Evolutionary conservation across 148 eudicot species (phyloP), one percentile per base, ranked within the genome.

Genomic region (Cornus florida): DNA sequence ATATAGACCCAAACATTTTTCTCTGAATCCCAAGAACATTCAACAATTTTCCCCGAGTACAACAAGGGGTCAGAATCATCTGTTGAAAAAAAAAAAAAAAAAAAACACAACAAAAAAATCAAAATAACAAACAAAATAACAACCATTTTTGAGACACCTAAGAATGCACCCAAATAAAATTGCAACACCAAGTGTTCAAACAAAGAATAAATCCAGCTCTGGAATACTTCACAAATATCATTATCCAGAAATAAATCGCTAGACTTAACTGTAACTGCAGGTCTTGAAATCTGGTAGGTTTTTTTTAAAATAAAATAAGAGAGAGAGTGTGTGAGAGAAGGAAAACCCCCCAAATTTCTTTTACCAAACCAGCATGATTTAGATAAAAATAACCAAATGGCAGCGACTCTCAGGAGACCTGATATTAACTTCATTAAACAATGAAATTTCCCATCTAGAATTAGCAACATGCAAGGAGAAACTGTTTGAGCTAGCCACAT

Each of bases 41-140:
- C 99, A 0, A 93, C 76, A 72, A 96, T 96, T 87, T 93, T 96
- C 22, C 98, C 99, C 13, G 92, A 77, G 71, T 80, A 90, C 0
- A 86, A 41, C 19, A 95, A 81, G 43, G 97, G 86, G 74, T 96
- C 98, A 35, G 38, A 35, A 8, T 82, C 95, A 84, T 93, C 99
- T 92, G 89, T 86, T 13, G 7, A 17, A 1, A 35, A 35, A 35
- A 1, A 20, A 83, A 64, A 67, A 13, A 57, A 2, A 57, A 57
- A 57, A 23, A n/a, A n/a, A n/a, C n/a, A n/a, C n/a, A n/a, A n/a
- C n/a, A n/a, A n/a, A n/a, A n/a, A 39, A 10, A 6, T 56, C 67
- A 13, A 6, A 71, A 75, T 10, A 65, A 53, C n/a, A 64, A 16
- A n/a, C 68, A 14, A 32, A 50, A n/a, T 35, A 35, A 77, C 9